Evolutionary conservation across 441 rosid species (phyloP), one percentile per base, ranked within the genome.

Genomic region (Codiaeum variegatum): DNA sequence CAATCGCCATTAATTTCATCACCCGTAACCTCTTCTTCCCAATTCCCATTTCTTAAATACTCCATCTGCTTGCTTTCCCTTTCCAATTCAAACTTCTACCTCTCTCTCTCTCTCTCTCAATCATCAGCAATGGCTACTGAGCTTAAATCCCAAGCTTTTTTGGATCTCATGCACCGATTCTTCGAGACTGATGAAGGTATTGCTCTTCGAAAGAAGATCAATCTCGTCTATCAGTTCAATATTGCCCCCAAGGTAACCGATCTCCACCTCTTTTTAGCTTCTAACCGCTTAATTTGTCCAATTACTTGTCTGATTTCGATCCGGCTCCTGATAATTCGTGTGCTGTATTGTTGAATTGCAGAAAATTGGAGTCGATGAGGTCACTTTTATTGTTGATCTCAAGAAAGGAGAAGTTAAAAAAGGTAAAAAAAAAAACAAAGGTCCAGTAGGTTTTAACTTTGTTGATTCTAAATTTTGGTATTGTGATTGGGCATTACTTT

Each of bases 301-400:
- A 68, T 59, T 36, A 5, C 21, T 47, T 63, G 3, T n/a, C 52
- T 2, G n/a, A 26, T 63, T 26, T 55, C 1, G n/a, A 19, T 60
- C 18, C 2, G 29, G 3, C 1, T 38, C 16, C 34, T 23, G 36
- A 13, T 18, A 8, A 21, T 55, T 21, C 21, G 7, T 21, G 0
- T 58, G 34, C 28, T 24, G 23, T 21, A 15, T 34, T 16, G 29
- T 2, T 62, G 9, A 11, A 15, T 15, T 67, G 68, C 79, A 94
- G 99, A 94, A 91, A 92, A 78, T 94, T 75, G 99, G 99, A 70
- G 69, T 91, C 62, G 84, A 91, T 68, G 98, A 95, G 84, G 94
- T 91, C 74, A 72, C 78, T 61, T 90, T 77, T 77, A 78, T 85
- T 70, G 84, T 95, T 54, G 89, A 95, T 90, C 91, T 95, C 73